Conservation (phyloP, 768 basidiomycete genomes). For the Tylopilus vinaceipallidus region DNA sequence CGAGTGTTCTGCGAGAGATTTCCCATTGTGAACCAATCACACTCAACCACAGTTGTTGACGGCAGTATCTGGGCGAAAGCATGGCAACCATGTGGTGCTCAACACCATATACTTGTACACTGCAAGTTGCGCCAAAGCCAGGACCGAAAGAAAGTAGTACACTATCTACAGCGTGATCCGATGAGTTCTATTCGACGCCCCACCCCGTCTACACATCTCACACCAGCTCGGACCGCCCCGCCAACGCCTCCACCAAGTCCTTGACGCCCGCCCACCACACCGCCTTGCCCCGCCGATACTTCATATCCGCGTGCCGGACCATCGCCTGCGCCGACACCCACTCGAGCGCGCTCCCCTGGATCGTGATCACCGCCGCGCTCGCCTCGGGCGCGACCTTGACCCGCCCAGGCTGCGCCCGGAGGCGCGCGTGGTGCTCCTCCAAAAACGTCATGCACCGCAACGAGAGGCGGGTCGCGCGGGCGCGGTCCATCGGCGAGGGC, state of each 20-base stretch:
- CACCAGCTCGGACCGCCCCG: constrained; percentile 59
- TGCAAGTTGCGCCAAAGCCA: too few species aligned
- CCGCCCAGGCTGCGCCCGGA: constrained; percentile 52
- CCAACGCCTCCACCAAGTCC: constrained; percentile 71
- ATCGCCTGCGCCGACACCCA: constrained; percentile 88
- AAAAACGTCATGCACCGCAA: constrained; percentile 94
- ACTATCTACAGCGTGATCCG: too few species aligned
- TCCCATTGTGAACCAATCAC: too few species aligned
- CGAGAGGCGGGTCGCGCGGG: constrained; percentile 85
- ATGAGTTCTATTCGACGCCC: too few species aligned
- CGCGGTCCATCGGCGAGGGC: constrained; percentile 92
- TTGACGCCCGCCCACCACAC: constrained; percentile 77
- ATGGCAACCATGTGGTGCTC: too few species aligned
- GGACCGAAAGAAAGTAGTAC: too few species aligned
- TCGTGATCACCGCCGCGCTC: constrained; percentile 86
- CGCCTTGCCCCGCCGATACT: constrained; percentile 74
- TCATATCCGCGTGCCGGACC: constrained; percentile 86
- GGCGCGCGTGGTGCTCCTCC: constrained; percentile 68
- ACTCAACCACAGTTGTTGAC: too few species aligned
- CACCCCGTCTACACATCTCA: too few species aligned
- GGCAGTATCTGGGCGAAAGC: too few species aligned
- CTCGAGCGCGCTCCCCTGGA: constrained; percentile 75
- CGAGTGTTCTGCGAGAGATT: too few species aligned
- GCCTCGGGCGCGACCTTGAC: constrained; percentile 55
- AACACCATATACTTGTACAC: too few species aligned